phyloP scores from a whole-genome alignment of 805 yeast species.

The Cephaloascus fragrans region DNA sequence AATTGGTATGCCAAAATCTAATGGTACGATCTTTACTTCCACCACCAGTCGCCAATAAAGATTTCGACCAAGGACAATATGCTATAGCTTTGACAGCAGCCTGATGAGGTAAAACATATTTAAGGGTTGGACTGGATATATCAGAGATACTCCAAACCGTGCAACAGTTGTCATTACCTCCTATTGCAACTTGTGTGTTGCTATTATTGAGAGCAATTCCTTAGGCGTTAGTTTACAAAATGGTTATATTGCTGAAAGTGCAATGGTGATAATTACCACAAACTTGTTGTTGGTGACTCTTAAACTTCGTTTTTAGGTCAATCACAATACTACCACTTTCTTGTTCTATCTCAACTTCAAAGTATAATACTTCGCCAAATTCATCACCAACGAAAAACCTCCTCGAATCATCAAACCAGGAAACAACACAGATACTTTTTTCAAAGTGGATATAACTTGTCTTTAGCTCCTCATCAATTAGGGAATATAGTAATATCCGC shows the following conservation, averaged over 20 bases:
- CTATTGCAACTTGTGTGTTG: slow-evolving; percentile 56
- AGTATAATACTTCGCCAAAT: slow-evolving; percentile 43
- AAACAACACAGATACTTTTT: slow-evolving; percentile 44
- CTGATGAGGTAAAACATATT: slow-evolving; percentile 48
- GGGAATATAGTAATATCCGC: slow-evolving; percentile 33
- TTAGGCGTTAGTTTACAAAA: slow-evolving; percentile 9
- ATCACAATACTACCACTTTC: neutral
- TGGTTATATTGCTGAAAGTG: neutral
- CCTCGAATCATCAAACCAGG: slow-evolving; percentile 42
- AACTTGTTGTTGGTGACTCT: slow-evolving; percentile 47
- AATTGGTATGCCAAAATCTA: slow-evolving; percentile 75
- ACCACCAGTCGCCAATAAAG: slow-evolving; percentile 82
- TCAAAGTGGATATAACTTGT: slow-evolving; percentile 12
- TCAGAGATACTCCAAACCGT: slow-evolving; percentile 62
- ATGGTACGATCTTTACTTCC: slow-evolving; percentile 77
- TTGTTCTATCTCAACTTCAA: slow-evolving; percentile 17
- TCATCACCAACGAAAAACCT: slow-evolving; percentile 59
- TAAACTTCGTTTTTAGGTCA: slow-evolving; percentile 17
- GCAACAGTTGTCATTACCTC: slow-evolving; percentile 78
- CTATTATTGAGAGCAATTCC: slow-evolving; percentile 53
- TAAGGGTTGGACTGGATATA: slow-evolving; percentile 27
- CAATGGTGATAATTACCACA: slow-evolving; percentile 30
- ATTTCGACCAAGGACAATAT: slow-evolving; percentile 83
- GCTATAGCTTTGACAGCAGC: slow-evolving; percentile 91
- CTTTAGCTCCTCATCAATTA: slow-evolving; percentile 8